Evolutionary conservation across 768 basidiomycete genomes (phyloP), one percentile per base, ranked within the genome.

Genomic region (Auriculariales sp.): DNA sequence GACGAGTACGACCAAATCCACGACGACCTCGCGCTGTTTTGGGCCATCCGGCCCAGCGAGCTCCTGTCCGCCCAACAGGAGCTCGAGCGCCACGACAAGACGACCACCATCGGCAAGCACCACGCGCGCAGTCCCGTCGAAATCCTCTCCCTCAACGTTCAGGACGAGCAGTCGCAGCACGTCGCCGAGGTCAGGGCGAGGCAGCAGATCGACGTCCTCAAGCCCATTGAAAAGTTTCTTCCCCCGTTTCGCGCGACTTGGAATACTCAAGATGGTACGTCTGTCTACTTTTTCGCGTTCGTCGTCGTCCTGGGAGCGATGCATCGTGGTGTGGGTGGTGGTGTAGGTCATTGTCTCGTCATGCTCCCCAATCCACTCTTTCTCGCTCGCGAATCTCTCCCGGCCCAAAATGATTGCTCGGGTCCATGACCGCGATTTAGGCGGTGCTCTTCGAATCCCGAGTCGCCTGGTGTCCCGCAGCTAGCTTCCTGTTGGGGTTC

Each of bases 1-100:
- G 75, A 77, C 56, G 75, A 75, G 52, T 77, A 77, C 54, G 74
- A 77, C 55, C 69, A 72, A 48, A 75, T 77, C 48, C 55, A 62
- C 53, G 56, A 53, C 15, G 67, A 71, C 52, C 54, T 75, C 5
- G 61, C 66, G 27, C 73, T 71, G 0, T 71, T 68, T 57, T 71
- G 68, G 65, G 72, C 66, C 10, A 56, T 71, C 32, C 51, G 56
- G 7, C 71, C 71, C 6, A 35, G 45, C 0, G 63, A 64, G 42
- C 57, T 72, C 1, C 56, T 56, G 27, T 33, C 32, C 4, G 51
- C 65, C n/a, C 64, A 63, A 19, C 34, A 28, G 1, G 57, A 62
- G 39, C 61, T 56, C 49, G 67, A 70, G 53, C 31, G 39, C 11
- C 56, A 62, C 28, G 36, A 53, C 11, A 63, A 69, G 46, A 62